Evolutionary conservation across 805 yeast genomes (phyloP).

Genomic region (Teunomyces funiuensis): DNA sequence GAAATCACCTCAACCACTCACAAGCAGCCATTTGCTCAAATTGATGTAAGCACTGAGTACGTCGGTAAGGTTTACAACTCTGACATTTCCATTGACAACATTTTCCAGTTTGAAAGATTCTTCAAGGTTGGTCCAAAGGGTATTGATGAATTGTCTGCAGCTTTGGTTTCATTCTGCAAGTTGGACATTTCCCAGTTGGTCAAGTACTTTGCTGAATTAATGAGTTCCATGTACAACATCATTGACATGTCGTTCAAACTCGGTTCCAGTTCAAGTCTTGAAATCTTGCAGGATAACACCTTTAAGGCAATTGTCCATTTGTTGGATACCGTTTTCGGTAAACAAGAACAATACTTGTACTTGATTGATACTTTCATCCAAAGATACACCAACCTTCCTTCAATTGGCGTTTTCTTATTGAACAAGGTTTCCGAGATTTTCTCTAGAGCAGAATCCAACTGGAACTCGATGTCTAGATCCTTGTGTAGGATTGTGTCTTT

Average conservation of each 20-base stretch:
- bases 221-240: conserved; percentile 36
- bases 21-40: conserved; percentile 41
- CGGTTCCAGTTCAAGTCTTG: conserved; percentile 22
- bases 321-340: conserved; percentile 61
- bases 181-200: conserved; percentile 54
- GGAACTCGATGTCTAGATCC: conserved; percentile 66
- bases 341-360: conserved; percentile 62
- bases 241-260: conserved; percentile 28
- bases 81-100: conserved; percentile 52
- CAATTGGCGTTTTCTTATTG: conserved; percentile 52
- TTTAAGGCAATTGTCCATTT: conserved; percentile 62
- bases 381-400: conserved; percentile 39
- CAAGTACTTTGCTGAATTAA: conserved; percentile 61
- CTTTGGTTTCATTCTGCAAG: conserved; percentile 51
- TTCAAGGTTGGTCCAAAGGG: conserved; percentile 43
- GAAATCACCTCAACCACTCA: conserved; percentile 43
- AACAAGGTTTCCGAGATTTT: conserved; percentile 47
- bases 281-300: conserved; percentile 31
- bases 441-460: conserved; percentile 48
- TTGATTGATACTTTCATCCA: conserved; percentile 52
- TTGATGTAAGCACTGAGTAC: conserved; percentile 60
- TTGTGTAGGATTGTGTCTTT: conserved; percentile 59
- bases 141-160: conserved; percentile 44
- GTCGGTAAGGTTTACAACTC: conserved; percentile 67
- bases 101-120: conserved; percentile 53